These are phyloP conservation scores for Monascus purpureus DNA, from an alignment of 495 filamentous ascomycete genomes.

Conservation along the genomic window DNA sequence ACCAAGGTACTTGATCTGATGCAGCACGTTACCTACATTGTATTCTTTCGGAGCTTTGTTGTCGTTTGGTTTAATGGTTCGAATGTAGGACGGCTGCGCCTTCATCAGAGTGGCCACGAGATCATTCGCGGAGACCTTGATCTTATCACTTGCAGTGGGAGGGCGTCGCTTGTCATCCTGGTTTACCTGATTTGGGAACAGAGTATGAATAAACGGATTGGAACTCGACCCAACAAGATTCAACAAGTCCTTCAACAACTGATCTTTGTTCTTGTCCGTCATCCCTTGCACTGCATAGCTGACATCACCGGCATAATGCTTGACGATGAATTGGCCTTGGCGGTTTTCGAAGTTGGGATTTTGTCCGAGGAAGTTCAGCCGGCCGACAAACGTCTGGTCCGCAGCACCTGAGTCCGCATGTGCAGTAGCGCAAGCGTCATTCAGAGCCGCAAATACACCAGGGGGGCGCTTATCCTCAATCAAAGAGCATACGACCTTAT, in stretches of 20 bases:
- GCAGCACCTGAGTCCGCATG: conserved; percentile 89
- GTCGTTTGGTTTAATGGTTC: conserved; percentile 98
- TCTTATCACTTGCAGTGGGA: conserved; percentile 93
- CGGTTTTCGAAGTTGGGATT: conserved; percentile 86
- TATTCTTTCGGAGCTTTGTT: conserved; percentile 93
- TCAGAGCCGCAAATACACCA: conserved; percentile 89
- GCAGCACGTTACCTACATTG: conserved; percentile 77
- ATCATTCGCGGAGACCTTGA: conserved; percentile 90
- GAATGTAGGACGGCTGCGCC: conserved; percentile 89
- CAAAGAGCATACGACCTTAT: conserved; percentile 95
- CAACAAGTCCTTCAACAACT: conserved; percentile 84
- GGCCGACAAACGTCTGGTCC: conserved; percentile 88
- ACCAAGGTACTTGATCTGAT: conserved; percentile 99
- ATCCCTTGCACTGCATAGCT: conserved; percentile 91
- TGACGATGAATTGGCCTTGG: conserved; percentile 94
- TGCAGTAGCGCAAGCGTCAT: conserved; percentile 94
- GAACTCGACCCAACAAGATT: conserved; percentile 72
- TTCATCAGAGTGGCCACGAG: conserved; percentile 95
- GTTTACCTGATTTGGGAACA: conserved; percentile 92
- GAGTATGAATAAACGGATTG: conserved; percentile 69
- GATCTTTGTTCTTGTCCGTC: conserved; percentile 99
- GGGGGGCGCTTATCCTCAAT: conserved; percentile 88
- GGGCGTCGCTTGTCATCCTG: conserved; percentile 90
- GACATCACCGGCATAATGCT: conserved; percentile 98
- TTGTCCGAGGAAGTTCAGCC: conserved; percentile 70